These are phyloP conservation scores for Pseudoturritis turrita DNA, from an alignment of 345 rosid genomes.

Conservation along the genomic window DNA sequence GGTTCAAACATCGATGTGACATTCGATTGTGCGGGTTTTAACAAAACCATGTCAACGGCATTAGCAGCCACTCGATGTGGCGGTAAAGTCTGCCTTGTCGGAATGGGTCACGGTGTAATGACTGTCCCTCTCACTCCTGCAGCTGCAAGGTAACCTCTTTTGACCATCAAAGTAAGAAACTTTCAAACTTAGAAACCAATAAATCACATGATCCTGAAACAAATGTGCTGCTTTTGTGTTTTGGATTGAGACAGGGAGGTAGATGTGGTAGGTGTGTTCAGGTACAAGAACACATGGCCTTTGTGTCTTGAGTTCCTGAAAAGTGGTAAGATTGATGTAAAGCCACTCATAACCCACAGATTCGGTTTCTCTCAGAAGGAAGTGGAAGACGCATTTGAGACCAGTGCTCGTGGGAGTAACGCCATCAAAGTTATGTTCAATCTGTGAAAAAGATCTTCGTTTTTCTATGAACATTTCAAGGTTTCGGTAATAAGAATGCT, in stretches of 20 bases:
- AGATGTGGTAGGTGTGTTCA: constrained; percentile 74
- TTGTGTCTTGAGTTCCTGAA: constrained; percentile 68
- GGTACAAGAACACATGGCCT: constrained; percentile 91
- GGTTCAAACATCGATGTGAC: constrained; percentile 61
- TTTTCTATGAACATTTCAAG: background rate
- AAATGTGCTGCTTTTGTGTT: background rate
- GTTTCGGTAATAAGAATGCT: background rate
- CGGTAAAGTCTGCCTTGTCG: constrained; percentile 91
- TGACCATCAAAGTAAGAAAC: background rate
- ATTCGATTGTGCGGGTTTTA: constrained; percentile 86
- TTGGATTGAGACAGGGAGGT: constrained; percentile 57
- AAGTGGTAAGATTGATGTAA: constrained; percentile 79
- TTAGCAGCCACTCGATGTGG: constrained; percentile 70
- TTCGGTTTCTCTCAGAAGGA: constrained; percentile 80
- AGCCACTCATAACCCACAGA: constrained; percentile 86
- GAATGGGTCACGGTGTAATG: constrained; percentile 72
- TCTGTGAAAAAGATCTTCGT: constrained; percentile 28
- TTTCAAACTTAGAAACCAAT: background rate
- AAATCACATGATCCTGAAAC: background rate
- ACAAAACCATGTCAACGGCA: constrained; percentile 88
- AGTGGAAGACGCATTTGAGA: constrained; percentile 82
- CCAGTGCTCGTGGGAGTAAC: constrained; percentile 76
- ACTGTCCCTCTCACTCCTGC: constrained; percentile 83
- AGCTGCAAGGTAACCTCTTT: constrained; percentile 68
- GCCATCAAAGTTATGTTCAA: constrained; percentile 96